Conservation (phyloP, 257 asterid genomes). For the Schizonepeta tenuifolia region DNA sequence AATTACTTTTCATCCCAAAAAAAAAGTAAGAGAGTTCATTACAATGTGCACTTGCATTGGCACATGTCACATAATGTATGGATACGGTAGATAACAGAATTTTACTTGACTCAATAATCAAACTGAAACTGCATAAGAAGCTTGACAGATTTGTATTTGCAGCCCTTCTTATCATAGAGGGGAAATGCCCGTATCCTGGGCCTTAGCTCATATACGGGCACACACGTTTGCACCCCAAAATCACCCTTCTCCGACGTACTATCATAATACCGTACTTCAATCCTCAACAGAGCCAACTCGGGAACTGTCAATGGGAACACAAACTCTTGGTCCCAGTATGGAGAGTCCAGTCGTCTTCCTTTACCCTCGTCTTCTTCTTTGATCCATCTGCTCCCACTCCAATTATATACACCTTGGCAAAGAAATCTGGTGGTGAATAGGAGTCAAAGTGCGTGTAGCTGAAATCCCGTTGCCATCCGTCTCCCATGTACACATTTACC, state of each 20-base stretch:
- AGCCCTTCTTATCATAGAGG: constrained; percentile 74
- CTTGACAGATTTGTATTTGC: constrained; percentile 65
- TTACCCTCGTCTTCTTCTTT: constrained; percentile 68
- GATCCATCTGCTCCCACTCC: constrained; percentile 72
- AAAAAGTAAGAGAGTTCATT: too few species aligned
- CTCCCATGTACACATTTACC: constrained; percentile 80
- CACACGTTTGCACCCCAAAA: constrained; percentile 89
- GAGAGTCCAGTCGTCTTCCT: constrained; percentile 91
- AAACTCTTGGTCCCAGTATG: constrained; percentile 79
- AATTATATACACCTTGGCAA: constrained; percentile 62
- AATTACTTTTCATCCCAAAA: too few species aligned
- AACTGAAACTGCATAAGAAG: constrained; percentile 87
- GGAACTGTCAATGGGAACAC: constrained; percentile 76
- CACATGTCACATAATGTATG: too few species aligned
- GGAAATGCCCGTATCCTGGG: constrained; percentile 84
- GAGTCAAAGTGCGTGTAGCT: constrained; percentile 85
- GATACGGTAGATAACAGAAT: too few species aligned
- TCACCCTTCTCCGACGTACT: constrained; percentile 82
- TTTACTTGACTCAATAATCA: constrained; percentile 26
- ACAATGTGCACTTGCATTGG: too few species aligned
- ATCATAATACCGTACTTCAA: constrained; percentile 75
- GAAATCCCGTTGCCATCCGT: constrained; percentile 86
- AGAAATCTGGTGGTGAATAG: constrained; percentile 87
- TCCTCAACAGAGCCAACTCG: constrained; percentile 78
- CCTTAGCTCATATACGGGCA: constrained; percentile 76